phyloP scores from a whole-genome alignment of 2,329 filamentous ascomycete species.

The Penicillium sp. region DNA sequence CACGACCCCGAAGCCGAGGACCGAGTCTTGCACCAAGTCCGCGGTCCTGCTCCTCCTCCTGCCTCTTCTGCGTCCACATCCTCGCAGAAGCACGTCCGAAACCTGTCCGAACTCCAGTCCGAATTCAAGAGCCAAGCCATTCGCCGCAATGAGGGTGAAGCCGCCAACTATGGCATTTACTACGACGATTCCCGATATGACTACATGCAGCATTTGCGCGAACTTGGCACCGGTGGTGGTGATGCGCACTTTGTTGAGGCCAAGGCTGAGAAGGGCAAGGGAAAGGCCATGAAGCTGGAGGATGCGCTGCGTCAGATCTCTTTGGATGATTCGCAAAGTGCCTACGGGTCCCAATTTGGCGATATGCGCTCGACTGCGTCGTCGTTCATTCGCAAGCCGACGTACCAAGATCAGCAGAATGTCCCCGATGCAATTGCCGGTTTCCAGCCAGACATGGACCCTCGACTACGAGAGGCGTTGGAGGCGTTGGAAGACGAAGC shows the following conservation, averaged over 20 bases:
- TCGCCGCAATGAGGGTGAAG: constrained; percentile 91
- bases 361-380: constrained; percentile 55
- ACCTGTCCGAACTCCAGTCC: constrained; percentile 73
- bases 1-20: constrained; percentile 86
- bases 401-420: constrained; percentile 91
- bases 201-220: constrained; percentile 98
- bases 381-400: constrained; percentile 73
- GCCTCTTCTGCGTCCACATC: constrained; percentile 30
- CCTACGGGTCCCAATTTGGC: constrained; percentile 46
- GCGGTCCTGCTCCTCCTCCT: constrained; percentile 37
- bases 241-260: constrained; percentile 82
- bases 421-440: constrained; percentile 88
- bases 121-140: constrained; percentile 69
- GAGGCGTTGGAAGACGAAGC: constrained; percentile 95
- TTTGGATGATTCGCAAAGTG: constrained; percentile 44
- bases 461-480: constrained; percentile 81
- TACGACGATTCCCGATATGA: constrained; percentile 96
- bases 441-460: constrained; percentile 98
- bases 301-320: constrained; percentile 70
- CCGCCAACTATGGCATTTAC: constrained; percentile 89
- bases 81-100: constrained; percentile 52
- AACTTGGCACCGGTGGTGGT: constrained; percentile 70
- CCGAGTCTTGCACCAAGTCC: constrained; percentile 80
- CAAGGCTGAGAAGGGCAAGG: constrained; percentile 62
- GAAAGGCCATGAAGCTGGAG: constrained; percentile 74